Base-by-base conservation (phyloP, 768 basidiomycete genomes). In the Lactarius akahatsu region DNA sequence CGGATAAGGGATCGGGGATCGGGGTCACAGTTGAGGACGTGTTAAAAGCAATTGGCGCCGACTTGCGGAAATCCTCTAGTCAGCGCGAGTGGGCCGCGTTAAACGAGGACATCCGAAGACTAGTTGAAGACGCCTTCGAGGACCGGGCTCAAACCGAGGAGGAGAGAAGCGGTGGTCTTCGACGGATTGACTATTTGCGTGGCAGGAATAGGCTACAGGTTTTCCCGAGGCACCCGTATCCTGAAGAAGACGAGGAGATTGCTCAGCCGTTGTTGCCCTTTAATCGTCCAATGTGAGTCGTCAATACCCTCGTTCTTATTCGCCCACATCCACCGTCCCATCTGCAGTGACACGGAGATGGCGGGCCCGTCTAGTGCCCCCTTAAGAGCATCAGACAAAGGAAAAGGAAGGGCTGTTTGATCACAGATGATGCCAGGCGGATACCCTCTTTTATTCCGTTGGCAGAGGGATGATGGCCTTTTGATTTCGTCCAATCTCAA, bases 171-270 rank as follows among this genome's bases (percentile, higher is more conserved):
- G 43, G 52, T 28, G 61, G 65, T 30, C 28, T 50, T 8, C 23
- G 50, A 36, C 36, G 32, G 32, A 23, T 67, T 9, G 66, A 63
- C 23, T 58, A 45, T 30, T 23, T 67, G 26, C 2, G 61, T 7
- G 62, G 61, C 1, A 52, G 66, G 61, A 47, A 67, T n/a, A 50
- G 61, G 26, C 66, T 67, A 8, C 30, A 59, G 57, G 40, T 67
- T 16, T 34, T 67, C 30, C 52, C 61, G 57, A 59, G 10, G 57
- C 26, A 15, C 34, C 9, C 40, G 23, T 3, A 10, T 20, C 34
- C 56, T 23, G 56, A 34, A 34, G 55, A 67, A 23, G 66, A 67
- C 0, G 62, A 67, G 3, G 62, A 67, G 30, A 30, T 63, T 26
- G 10, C 30, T 5, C 56, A 62, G 40, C 41, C 50, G 34, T 30